These are phyloP conservation scores for Thuja plicata DNA, from an alignment of 83 land plant species.

Conservation along the genomic window DNA sequence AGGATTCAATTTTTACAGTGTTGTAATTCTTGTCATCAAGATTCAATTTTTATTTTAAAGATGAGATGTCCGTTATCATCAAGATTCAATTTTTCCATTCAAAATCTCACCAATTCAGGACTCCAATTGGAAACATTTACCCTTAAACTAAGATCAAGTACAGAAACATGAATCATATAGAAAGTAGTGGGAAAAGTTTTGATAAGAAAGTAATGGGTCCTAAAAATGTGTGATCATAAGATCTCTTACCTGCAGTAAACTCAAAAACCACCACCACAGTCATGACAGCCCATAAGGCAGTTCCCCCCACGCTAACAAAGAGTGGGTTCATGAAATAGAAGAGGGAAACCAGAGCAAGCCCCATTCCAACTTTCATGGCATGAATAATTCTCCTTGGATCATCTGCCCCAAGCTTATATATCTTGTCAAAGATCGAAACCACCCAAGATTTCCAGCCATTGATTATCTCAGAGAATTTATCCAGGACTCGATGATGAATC, in stretches of 20 bases:
- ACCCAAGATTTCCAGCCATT: background rate
- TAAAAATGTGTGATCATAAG: no score
- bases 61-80: no score
- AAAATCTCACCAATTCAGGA: no score
- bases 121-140: no score
- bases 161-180: no score
- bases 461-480: background rate
- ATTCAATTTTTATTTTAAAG: no score
- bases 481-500: background rate
- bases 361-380: constrained; percentile 20
- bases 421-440: background rate
- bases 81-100: no score
- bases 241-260: constrained; percentile 21
- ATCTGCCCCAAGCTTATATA: background rate
- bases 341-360: constrained; percentile 16
- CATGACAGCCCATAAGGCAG: constrained; percentile 24
- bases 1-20: no score
- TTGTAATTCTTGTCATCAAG: no score
- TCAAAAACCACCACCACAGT: constrained; percentile 29
- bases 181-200: no score
- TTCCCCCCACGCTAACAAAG: background rate
- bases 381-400: constrained; percentile 19
- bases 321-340: constrained; percentile 12
- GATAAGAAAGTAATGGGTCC: no score
- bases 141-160: no score